These are phyloP conservation scores for Croton laevigatus DNA, from an alignment of 441 rosid species.

Conservation along the genomic window DNA sequence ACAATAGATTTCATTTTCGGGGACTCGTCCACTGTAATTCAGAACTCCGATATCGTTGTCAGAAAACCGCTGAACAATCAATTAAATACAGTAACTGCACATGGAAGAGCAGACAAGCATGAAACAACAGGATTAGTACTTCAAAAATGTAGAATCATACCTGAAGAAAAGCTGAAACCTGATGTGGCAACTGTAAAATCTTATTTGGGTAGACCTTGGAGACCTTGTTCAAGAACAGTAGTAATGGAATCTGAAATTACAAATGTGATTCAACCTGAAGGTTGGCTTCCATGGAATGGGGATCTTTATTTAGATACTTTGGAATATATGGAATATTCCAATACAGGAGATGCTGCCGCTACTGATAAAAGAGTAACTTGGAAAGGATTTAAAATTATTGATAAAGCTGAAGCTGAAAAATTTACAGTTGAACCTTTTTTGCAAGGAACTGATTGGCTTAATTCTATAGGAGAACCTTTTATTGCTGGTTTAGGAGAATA, in stretches of 20 bases:
- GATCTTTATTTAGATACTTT: slow-evolving; percentile 21
- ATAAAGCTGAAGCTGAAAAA: neutral
- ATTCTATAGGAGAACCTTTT: neutral
- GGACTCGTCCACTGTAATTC: slow-evolving; percentile 25
- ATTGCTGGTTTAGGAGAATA: neutral
- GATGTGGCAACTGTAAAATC: slow-evolving; percentile 1
- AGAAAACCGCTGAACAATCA: slow-evolving; percentile 18
- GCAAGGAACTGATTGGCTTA: slow-evolving; percentile 20
- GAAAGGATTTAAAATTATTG: slow-evolving; percentile 17
- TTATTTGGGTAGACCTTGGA: slow-evolving; percentile 35
- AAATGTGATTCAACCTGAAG: slow-evolving; percentile 29
- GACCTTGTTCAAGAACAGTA: slow-evolving; percentile 23
- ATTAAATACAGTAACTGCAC: slow-evolving; percentile 26
- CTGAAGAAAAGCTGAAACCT: slow-evolving; percentile 22
- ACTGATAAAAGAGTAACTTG: slow-evolving; percentile 25
- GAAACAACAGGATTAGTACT: slow-evolving; percentile 26
- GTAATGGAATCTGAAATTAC: slow-evolving; percentile 31
- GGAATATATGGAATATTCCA: slow-evolving; percentile 24
- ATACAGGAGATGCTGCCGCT: slow-evolving; percentile 21
- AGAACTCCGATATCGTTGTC: slow-evolving; percentile 22
- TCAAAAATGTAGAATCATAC: slow-evolving; percentile 23
- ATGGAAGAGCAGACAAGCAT: slow-evolving; percentile 23
- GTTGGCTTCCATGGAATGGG: slow-evolving; percentile 33
- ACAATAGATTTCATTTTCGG: slow-evolving; percentile 39
- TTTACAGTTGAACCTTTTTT: slow-evolving; percentile 12